These are phyloP conservation scores for Kalanchoe fedtschenkoi DNA, from an alignment of 164 flowering plant genomes.

Conservation along the genomic window DNA sequence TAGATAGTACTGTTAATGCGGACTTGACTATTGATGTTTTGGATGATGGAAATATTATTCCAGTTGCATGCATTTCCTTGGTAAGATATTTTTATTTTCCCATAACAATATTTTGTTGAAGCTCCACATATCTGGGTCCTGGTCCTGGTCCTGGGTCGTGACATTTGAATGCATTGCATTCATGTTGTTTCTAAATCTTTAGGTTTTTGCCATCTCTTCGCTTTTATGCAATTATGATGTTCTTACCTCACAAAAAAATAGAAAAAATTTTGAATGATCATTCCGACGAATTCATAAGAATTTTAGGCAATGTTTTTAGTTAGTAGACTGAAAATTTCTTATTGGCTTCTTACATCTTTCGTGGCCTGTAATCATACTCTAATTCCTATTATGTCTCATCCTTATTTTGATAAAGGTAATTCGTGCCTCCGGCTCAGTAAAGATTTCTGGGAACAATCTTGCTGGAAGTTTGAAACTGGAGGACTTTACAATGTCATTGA, in stretches of 20 bases:
- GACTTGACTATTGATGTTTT: conserved; percentile 75
- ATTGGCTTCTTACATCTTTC: no score
- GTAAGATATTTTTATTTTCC: conserved; percentile 36
- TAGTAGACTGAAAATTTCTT: no score
- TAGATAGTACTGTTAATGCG: conserved; percentile 39
- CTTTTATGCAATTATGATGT: no score
- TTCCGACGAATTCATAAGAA: no score
- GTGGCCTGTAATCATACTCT: no score
- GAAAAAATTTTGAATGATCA: no score
- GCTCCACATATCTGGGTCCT: no score
- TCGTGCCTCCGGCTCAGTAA: conserved; percentile 40
- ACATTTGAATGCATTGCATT: no score
- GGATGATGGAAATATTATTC: conserved; percentile 42
- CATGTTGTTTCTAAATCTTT: not conserved
- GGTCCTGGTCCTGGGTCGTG: no score
- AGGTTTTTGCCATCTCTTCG: no score
- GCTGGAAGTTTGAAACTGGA: conserved; percentile 51
- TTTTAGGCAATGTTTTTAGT: no score
- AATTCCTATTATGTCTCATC: not conserved
- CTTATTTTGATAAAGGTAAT: conserved; percentile 39
- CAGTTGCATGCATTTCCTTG: conserved; percentile 79
- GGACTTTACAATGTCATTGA: conserved; percentile 54
- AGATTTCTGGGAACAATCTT: conserved; percentile 45
- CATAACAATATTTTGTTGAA: not conserved
- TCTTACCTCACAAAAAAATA: no score